Percentiles rank a stretch among this genome's conserved stretches.
Evolutionary conservation across 129 eudicot species (phyloP).

Genomic region (Daucus carota): DNA sequence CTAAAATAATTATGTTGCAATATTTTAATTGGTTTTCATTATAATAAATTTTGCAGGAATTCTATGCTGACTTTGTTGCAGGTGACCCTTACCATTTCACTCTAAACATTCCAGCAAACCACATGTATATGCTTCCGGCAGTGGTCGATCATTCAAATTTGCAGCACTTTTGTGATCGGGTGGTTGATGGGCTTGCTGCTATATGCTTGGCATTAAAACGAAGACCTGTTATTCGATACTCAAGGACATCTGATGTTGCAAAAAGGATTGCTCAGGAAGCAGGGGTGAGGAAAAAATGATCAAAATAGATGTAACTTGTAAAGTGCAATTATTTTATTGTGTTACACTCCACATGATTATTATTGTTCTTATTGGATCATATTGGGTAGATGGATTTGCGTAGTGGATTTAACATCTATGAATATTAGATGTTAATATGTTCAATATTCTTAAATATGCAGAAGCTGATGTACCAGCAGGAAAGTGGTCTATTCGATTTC

Average conservation of each 20-base stretch:
- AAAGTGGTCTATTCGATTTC: conserved; percentile 98
- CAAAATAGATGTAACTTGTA: background rate
- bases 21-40: background rate
- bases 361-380: background rate
- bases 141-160: conserved; percentile 73
- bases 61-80: conserved; percentile 92
- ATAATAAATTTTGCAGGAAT: conserved; percentile 51
- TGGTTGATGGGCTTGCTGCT: conserved; percentile 91
- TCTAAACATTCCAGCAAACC: conserved; percentile 64
- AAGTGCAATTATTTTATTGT: conserved; percentile 2
- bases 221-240: conserved; percentile 83
- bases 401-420: background rate
- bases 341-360: background rate
- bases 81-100: conserved; percentile 73
- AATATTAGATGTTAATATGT: background rate
- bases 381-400: background rate
- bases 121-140: conserved; percentile 93
- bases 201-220: conserved; percentile 76
- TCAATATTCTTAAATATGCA: conserved; percentile 19
- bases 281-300: conserved; percentile 40
- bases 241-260: conserved; percentile 80
- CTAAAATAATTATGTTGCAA: background rate
- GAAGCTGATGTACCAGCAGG: conserved; percentile 99
- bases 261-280: conserved; percentile 93
- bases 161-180: conserved; percentile 76